Evolutionary conservation across 2,329 filamentous ascomycete species (phyloP), one percentile per base, ranked within the genome.

Genomic region (Colletotrichum agaves): DNA sequence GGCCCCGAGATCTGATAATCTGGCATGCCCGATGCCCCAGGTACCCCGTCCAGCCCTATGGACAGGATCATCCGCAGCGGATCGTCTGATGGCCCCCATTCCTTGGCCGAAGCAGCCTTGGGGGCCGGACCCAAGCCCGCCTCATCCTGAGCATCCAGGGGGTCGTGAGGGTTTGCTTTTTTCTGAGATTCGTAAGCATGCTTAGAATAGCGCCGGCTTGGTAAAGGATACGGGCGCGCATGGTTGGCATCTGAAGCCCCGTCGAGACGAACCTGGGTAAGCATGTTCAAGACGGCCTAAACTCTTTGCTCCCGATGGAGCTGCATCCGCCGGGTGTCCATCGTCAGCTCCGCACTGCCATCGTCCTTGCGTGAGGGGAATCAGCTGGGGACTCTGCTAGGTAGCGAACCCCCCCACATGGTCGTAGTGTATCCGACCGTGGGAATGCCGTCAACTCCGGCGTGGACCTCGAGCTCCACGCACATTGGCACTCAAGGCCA

Each of bases 1-100:
- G 31, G 33, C 33, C 27, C 55, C 55, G 33, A 64, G 61, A 68
- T 68, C 65, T 68, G 64, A 65, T 64, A 65, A 68, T 53, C 53
- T 68, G 39, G 53, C 61, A 60, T 67, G 43, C 52, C 44, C 37
- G 41, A 53, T 27, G 37, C 15, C 46, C 49, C 61, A 8, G 43
- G 52, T 35, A 46, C 23, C 60, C 58, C 35, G 53, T 58, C 39
- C 47, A 60, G 53, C 65, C 65, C 61, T 68, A 68, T n/a, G 33
- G 53, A 31, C 41, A 7, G 35, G 55, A 49, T 55, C 65, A 41
- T 15, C 64, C 53, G 64, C 53, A 46, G 61, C 53, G 53, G 61
- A 68, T 68, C 65, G 41, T 68, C 61, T 53, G 65, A 68, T 64
- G 65, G 60, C 55, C 61, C 61, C 13, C 44, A 21, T 49, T 47